A percentile compares a stretch with the other conserved stretches of the same genome.
phyloP scores from a whole-genome alignment of 1,139 yeast species.

The Lodderomyces beijingensis region DNA sequence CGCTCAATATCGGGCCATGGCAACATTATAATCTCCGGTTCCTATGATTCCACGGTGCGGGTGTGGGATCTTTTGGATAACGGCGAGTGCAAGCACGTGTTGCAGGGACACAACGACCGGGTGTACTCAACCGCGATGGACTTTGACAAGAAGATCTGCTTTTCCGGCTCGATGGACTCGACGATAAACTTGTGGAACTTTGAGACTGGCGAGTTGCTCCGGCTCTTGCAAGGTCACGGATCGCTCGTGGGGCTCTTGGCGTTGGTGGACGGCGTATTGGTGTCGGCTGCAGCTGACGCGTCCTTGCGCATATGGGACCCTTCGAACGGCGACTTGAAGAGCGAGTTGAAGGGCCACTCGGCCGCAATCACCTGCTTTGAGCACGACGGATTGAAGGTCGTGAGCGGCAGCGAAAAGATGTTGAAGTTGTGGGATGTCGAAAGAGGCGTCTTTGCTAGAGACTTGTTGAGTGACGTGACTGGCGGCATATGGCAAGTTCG shows the following conservation, averaged over 20 bases:
- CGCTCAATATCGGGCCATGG: constrained; percentile 87
- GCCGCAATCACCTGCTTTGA: constrained; percentile 93
- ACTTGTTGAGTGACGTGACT: constrained; percentile 67
- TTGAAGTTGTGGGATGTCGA: constrained; percentile 79
- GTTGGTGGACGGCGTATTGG: constrained; percentile 72
- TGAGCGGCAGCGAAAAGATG: constrained; percentile 85
- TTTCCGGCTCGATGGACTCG: constrained; percentile 90
- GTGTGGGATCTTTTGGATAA: constrained; percentile 83
- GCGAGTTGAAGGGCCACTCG: constrained; percentile 77
- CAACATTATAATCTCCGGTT: constrained; percentile 80
- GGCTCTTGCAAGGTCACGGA: constrained; percentile 77
- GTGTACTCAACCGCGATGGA: constrained; percentile 88
- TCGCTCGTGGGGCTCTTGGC: constrained; percentile 86
- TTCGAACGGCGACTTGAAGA: constrained; percentile 60
- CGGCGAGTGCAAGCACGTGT: constrained; percentile 66
- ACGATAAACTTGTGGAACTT: constrained; percentile 89
- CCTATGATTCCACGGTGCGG: constrained; percentile 85
- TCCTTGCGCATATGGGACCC: constrained; percentile 94
- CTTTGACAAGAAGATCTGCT: constrained; percentile 68
- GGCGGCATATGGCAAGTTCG: constrained; percentile 95
- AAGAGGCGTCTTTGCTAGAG: constrained; percentile 72
- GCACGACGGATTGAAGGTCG: constrained; percentile 78
- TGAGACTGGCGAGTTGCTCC: constrained; percentile 62
- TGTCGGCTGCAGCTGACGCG: constrained; percentile 95
- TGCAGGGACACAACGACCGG: constrained; percentile 80